Percentiles rank a stretch among this genome's conserved stretches.
Evolutionary conservation across 306 rosid species (phyloP).

Genomic region (Vigna nakashimae): DNA sequence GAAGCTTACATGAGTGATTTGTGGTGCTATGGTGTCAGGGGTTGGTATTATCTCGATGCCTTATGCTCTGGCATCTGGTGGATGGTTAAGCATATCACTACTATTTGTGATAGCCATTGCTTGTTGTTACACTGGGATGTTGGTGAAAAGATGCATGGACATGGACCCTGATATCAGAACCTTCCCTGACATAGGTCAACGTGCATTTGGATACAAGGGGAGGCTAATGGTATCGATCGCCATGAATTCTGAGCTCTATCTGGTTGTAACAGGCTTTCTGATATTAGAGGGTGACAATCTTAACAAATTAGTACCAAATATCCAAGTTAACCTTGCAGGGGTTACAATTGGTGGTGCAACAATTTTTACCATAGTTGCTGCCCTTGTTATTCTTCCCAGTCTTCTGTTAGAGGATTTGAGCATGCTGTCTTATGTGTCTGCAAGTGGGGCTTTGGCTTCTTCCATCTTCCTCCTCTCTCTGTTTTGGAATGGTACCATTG

Average conservation of each 20-base stretch:
- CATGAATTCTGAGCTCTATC: conserved; percentile 76
- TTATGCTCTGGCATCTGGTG: conserved; percentile 78
- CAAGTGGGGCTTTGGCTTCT: conserved; percentile 83
- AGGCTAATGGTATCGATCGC: conserved; percentile 58
- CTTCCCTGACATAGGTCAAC: conserved; percentile 80
- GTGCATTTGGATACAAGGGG: conserved; percentile 77
- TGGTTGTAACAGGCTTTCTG: conserved; percentile 77
- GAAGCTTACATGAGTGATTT: background rate
- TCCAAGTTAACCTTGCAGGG: conserved; percentile 54
- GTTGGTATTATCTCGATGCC: conserved; percentile 83
- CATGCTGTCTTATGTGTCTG: conserved; percentile 79
- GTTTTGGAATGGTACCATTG: conserved; percentile 71
- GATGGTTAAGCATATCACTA: conserved; percentile 80
- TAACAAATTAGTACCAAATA: conserved; percentile 58
- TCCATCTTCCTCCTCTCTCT: conserved; percentile 61
- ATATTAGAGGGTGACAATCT: conserved; percentile 85
- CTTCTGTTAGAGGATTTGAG: conserved; percentile 77
- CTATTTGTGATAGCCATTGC: conserved; percentile 61
- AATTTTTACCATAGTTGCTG: conserved; percentile 58
- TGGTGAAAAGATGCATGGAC: conserved; percentile 85
- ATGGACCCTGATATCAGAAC: conserved; percentile 61
- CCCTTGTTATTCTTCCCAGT: conserved; percentile 72
- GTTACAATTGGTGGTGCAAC: conserved; percentile 55
- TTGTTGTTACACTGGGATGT: conserved; percentile 70
- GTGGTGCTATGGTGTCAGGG: conserved; percentile 58